Conservation (phyloP, 495 filamentous ascomycete species). For the Tirmania nivea region DNA sequence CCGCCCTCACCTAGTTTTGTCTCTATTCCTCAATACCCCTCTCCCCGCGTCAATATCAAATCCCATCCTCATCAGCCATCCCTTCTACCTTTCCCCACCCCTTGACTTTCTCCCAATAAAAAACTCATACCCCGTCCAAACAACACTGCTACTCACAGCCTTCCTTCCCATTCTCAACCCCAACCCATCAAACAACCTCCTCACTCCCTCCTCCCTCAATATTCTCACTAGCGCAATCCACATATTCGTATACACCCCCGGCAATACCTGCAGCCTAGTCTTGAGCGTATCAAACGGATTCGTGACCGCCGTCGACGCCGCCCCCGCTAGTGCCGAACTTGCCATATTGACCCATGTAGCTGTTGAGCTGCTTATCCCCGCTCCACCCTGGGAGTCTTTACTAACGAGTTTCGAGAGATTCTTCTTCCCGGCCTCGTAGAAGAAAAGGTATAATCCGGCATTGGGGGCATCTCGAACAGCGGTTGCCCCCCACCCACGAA, state of each 20-base stretch:
- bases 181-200: slow-evolving; percentile 69
- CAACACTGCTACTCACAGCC: slow-evolving; percentile 71
- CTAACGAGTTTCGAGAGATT: slow-evolving; percentile 28
- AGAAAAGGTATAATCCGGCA: slow-evolving; percentile 79
- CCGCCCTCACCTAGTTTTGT: too few relatives aligned
- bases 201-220: slow-evolving; percentile 58
- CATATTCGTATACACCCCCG: slow-evolving; percentile 68
- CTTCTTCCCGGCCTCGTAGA: slow-evolving; percentile 79
- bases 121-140: slow-evolving; percentile 95
- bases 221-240: slow-evolving; percentile 49
- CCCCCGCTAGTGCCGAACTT: slow-evolving; percentile 57
- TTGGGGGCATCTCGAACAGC: slow-evolving; percentile 87
- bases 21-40: too few relatives aligned
- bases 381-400: neutral
- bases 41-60: too few relatives aligned
- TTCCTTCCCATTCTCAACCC: slow-evolving; percentile 77
- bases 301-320: slow-evolving; percentile 62
- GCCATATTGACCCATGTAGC: slow-evolving; percentile 62
- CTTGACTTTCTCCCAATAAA: slow-evolving; percentile 36
- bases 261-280: slow-evolving; percentile 80
- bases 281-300: slow-evolving; percentile 97
- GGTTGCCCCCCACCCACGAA: slow-evolving; percentile 82
- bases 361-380: slow-evolving; percentile 8
- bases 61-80: neutral
- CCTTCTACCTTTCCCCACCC: neutral